Evolutionary conservation across 2,329 filamentous ascomycete species (phyloP).

Genomic region (Neopestalotiopsis sp.): DNA sequence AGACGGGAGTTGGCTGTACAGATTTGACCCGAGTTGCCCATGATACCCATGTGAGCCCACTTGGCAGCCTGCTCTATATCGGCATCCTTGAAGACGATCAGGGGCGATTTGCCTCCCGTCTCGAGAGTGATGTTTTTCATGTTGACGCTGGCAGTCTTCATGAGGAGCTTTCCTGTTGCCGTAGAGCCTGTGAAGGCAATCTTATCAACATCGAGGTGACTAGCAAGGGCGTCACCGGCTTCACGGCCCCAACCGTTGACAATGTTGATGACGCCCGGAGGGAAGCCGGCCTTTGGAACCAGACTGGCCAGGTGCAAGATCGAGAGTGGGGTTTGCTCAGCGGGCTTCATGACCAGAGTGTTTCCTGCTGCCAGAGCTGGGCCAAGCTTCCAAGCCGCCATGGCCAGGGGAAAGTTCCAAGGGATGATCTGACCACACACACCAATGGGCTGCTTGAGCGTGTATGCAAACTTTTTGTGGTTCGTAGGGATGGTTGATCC

Average conservation of each 20-base stretch:
- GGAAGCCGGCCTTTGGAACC: slow-evolving; percentile 76
- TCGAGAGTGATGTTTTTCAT: slow-evolving; percentile 71
- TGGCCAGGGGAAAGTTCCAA: slow-evolving; percentile 53
- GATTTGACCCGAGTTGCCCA: slow-evolving; percentile 68
- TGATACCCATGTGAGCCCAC: slow-evolving; percentile 54
- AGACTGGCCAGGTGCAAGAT: slow-evolving; percentile 70
- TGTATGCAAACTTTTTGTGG: slow-evolving; percentile 74
- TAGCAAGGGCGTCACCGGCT: slow-evolving; percentile 71
- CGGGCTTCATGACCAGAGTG: slow-evolving; percentile 67
- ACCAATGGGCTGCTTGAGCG: slow-evolving; percentile 76
- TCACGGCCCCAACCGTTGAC: slow-evolving; percentile 73
- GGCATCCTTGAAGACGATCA: slow-evolving; percentile 69
- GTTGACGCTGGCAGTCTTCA: slow-evolving; percentile 73
- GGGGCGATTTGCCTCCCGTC: slow-evolving; percentile 69
- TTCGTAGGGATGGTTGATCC: slow-evolving; percentile 77
- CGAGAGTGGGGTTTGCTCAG: slow-evolving; percentile 71
- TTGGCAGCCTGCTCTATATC: slow-evolving; percentile 73
- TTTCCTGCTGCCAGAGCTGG: slow-evolving; percentile 71
- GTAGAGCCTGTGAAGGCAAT: slow-evolving; percentile 82
- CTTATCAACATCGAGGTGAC: slow-evolving; percentile 76
- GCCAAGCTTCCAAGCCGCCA: slow-evolving; percentile 79
- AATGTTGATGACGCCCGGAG: slow-evolving; percentile 78
- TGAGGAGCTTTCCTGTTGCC: slow-evolving; percentile 72
- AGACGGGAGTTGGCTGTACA: slow-evolving; percentile 70
- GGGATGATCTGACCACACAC: slow-evolving; percentile 78